Percentiles rank a stretch among this genome's conserved stretches.
These are phyloP conservation scores for Brassica hybrid DNA, from an alignment of 441 rosid genomes.

Conservation along the genomic window DNA sequence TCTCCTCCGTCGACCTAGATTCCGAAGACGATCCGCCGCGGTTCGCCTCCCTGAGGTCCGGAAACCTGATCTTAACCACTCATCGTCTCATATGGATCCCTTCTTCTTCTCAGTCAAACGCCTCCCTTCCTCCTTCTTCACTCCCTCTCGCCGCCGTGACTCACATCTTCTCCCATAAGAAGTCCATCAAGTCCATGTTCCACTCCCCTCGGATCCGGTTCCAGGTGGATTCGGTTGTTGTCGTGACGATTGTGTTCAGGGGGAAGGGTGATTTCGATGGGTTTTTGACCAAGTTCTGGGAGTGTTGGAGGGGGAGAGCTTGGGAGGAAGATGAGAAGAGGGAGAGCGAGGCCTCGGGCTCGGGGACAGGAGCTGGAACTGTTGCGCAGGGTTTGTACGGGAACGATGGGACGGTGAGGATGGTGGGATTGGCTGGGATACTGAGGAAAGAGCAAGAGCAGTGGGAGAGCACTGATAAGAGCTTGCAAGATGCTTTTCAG, in stretches of 20 bases:
- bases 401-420: slow-evolving; percentile 80
- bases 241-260: slow-evolving; percentile 68
- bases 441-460: slow-evolving; percentile 89
- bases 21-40: slow-evolving; percentile 56
- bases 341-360: slow-evolving; percentile 23
- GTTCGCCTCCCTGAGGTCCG: slow-evolving; percentile 57
- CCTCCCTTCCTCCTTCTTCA: slow-evolving; percentile 36
- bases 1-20: slow-evolving; percentile 78
- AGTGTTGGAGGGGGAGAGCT: slow-evolving; percentile 79
- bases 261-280: slow-evolving; percentile 89
- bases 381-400: slow-evolving; percentile 60
- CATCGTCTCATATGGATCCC: slow-evolving; percentile 93
- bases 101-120: slow-evolving; percentile 47
- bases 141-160: slow-evolving; percentile 62
- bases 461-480: slow-evolving; percentile 97
- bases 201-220: slow-evolving; percentile 88
- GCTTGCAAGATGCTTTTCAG: slow-evolving; percentile 93
- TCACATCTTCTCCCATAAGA: slow-evolving; percentile 67
- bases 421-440: slow-evolving; percentile 90
- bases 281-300: slow-evolving; percentile 71
- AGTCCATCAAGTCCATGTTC: slow-evolving; percentile 84
- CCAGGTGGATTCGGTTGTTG: slow-evolving; percentile 64
- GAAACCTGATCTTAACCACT: slow-evolving; percentile 78
- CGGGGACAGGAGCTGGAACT: slow-evolving; percentile 34
- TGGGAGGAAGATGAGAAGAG: slow-evolving; percentile 61